phyloP scores from a whole-genome alignment of 495 filamentous ascomycete species.

The Penicillium simplicissimum region DNA sequence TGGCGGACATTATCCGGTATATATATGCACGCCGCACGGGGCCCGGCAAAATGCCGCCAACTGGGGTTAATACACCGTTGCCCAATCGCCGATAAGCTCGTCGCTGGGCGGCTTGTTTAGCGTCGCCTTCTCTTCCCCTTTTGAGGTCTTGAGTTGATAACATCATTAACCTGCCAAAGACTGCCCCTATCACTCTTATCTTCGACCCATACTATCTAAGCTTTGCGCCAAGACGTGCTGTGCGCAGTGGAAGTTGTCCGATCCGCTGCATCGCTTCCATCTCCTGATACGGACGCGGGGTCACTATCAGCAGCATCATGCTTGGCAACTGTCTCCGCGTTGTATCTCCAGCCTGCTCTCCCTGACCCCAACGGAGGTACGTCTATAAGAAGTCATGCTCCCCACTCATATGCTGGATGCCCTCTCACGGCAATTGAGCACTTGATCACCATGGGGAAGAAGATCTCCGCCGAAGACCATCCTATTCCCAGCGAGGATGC shows the following conservation, averaged over 20 bases:
- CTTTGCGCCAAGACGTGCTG: not conserved
- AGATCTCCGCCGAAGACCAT: conserved; percentile 16
- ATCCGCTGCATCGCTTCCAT: conserved; percentile 9
- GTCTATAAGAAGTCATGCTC: conserved; percentile 18
- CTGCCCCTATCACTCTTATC: conserved; percentile 23
- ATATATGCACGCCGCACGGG: not conserved
- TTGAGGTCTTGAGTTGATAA: conserved; percentile 19
- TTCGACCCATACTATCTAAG: not conserved
- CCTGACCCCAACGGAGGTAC: conserved; percentile 11
- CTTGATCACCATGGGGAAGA: conserved; percentile 31
- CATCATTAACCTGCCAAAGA: conserved; percentile 1
- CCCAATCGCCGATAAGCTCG: conserved; percentile 25
- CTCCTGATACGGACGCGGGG: conserved; percentile 7
- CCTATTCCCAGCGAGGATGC: conserved; percentile 22
- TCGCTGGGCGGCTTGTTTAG: conserved; percentile 34
- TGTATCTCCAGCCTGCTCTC: conserved; percentile 5
- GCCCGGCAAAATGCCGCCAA: not conserved
- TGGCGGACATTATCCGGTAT: too few species aligned
- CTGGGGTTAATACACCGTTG: not conserved
- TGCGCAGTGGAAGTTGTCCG: conserved; percentile 1
- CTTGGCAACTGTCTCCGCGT: conserved; percentile 13
- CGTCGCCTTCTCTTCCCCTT: conserved; percentile 37
- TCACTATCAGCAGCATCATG: conserved; percentile 12
- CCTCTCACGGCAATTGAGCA: conserved; percentile 5
- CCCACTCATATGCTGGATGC: conserved; percentile 7